Percentiles rank a stretch among this genome's conserved stretches.
These are phyloP conservation scores for Blastocystis sp. DNA, from an alignment of 352 stramenopile genomes.

Conservation along the genomic window DNA sequence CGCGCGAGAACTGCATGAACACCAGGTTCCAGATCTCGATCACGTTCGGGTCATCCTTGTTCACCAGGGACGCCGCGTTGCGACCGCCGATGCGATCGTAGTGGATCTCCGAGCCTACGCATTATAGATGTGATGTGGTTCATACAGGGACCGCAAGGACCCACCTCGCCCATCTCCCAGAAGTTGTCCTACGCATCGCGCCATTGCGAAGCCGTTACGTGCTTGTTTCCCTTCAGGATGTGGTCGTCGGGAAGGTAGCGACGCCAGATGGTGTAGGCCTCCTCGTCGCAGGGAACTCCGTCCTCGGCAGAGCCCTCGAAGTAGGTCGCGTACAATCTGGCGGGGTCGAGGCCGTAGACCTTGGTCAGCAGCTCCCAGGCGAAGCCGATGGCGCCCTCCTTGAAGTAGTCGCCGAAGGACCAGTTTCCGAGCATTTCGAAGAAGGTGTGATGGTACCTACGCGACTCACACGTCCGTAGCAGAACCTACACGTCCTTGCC, in stretches of 20 bases:
- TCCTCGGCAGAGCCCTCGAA: conserved; percentile 89
- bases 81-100: conserved; percentile 94
- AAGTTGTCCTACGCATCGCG: conserved; percentile 95
- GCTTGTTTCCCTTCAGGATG: conserved; percentile 72
- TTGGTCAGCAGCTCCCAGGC: conserved; percentile 92
- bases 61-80: conserved; percentile 88
- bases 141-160: conserved; percentile 91
- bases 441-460: conserved; percentile 95
- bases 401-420: conserved; percentile 98
- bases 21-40: conserved; percentile 99
- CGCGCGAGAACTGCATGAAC: conserved; percentile 98
- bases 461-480: background rate
- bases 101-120: conserved; percentile 89
- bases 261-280: conserved; percentile 86
- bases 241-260: conserved; percentile 78
- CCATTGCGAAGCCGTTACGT: background rate
- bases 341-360: conserved; percentile 86
- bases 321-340: conserved; percentile 89
- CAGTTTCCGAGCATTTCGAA: conserved; percentile 99
- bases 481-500: conserved; percentile 85
- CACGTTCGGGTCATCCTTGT: conserved; percentile 92
- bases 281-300: conserved; percentile 80
- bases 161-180: conserved; percentile 99
- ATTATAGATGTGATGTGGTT: background rate
- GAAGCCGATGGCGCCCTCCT: conserved; percentile 92